Conservation (phyloP, 2,329 filamentous ascomycete genomes). For the Capronia americana region DNA sequence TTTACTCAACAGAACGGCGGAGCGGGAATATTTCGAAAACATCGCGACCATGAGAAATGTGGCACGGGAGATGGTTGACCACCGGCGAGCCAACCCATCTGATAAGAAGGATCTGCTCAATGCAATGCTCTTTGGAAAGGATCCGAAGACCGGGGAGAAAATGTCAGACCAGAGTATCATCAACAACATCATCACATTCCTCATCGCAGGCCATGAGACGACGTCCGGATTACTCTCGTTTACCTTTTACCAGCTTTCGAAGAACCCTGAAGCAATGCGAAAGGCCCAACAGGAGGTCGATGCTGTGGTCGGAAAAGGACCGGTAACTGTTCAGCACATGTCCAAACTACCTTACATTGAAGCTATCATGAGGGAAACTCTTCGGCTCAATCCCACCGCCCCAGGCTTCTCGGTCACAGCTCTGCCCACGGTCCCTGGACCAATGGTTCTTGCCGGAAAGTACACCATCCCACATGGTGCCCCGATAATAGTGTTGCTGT, state of each 20-base stretch:
- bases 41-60: conserved; percentile 36
- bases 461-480: conserved; percentile 65
- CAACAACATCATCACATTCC: conserved; percentile 72
- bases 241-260: conserved; percentile 68
- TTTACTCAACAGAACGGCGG: conserved; percentile 27
- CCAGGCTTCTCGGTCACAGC: conserved; percentile 63
- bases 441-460: conserved; percentile 54
- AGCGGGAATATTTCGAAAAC: conserved; percentile 32
- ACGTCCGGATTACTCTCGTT: conserved; percentile 72
- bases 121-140: conserved; percentile 63
- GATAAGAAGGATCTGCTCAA: conserved; percentile 66
- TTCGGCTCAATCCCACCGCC: conserved; percentile 68
- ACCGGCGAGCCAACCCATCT: conserved; percentile 60
- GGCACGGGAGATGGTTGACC: conserved; percentile 59
- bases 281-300: conserved; percentile 74
- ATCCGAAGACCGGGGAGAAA: conserved; percentile 65
- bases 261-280: conserved; percentile 64
- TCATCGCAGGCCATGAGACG: conserved; percentile 69
- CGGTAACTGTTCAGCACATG: conserved; percentile 62
- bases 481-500: conserved; percentile 57
- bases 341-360: conserved; percentile 69
- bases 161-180: conserved; percentile 67
- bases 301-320: conserved; percentile 62
- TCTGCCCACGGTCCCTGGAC: conserved; percentile 33
- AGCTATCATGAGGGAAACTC: conserved; percentile 70